These are phyloP conservation scores for Spinellus fusiger DNA, from an alignment of 192 early-diverging fungal genomes.

Conservation along the genomic window DNA sequence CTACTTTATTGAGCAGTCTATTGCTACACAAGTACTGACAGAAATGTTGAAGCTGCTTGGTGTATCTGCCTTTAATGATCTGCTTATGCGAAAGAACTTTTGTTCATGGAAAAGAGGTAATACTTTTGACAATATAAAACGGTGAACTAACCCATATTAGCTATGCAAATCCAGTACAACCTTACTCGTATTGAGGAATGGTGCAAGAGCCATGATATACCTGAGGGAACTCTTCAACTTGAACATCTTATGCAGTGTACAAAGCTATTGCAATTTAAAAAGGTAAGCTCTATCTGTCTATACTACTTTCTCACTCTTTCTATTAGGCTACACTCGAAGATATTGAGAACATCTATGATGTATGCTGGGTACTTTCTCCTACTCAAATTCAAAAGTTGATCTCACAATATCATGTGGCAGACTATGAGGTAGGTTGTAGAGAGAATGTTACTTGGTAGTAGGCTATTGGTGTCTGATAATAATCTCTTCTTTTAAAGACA, in stretches of 20 bases:
- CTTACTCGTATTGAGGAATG: conserved; percentile 96
- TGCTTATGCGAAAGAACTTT: conserved; percentile 97
- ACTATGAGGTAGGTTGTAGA: conserved; percentile 71
- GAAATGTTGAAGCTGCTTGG: conserved; percentile 96
- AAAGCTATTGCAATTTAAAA: conserved; percentile 94
- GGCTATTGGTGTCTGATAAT: neutral
- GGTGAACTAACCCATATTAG: conserved; percentile 19
- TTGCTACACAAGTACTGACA: conserved; percentile 89
- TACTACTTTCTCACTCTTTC: conserved; percentile 15
- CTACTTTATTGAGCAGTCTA: conserved; percentile 91
- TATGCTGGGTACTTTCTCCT: conserved; percentile 93
- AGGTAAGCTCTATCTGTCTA: conserved; percentile 32
- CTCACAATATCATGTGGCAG: conserved; percentile 89
- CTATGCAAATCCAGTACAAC: conserved; percentile 99
- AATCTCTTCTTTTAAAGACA: conserved; percentile 30
- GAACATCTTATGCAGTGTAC: conserved; percentile 95
- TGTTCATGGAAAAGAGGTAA: conserved; percentile 97
- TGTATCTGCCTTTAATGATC: conserved; percentile 92
- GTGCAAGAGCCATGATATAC: conserved; percentile 93
- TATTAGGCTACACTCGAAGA: conserved; percentile 49
- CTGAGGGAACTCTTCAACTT: conserved; percentile 84
- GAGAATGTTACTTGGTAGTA: neutral
- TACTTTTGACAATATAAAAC: neutral
- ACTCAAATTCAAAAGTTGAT: conserved; percentile 98
- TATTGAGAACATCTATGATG: conserved; percentile 98